A percentile compares a stretch with the other conserved stretches of the same genome.
These are phyloP conservation scores for Russula compacta DNA, from an alignment of 768 basidiomycete species.

Conservation along the genomic window DNA sequence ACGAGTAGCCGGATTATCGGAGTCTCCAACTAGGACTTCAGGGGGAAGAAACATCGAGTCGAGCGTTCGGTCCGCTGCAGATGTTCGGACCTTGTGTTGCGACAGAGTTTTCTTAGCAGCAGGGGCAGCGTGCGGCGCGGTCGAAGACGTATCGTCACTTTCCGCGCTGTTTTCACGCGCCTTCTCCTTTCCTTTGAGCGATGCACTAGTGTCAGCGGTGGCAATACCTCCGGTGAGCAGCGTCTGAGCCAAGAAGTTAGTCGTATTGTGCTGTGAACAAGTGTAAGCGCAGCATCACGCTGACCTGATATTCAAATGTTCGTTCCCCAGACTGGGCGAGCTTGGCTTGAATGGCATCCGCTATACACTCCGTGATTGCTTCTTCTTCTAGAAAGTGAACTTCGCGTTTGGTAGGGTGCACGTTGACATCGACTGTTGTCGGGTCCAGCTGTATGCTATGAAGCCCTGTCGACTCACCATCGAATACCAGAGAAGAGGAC, in stretches of 20 bases:
- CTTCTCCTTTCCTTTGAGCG: conserved; percentile 15
- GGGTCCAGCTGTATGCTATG: conserved; percentile 75
- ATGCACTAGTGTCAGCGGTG: neutral
- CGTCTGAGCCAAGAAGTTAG: conserved; percentile 34
- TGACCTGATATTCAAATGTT: conserved; percentile 65
- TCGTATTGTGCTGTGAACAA: neutral
- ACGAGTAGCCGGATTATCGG: neutral
- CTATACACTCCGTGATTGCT: conserved; percentile 65
- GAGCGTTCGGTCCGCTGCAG: conserved; percentile 76
- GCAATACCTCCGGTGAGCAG: conserved; percentile 44
- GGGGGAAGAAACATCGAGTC: conserved; percentile 87
- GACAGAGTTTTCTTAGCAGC: conserved; percentile 48
- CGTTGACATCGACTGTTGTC: conserved; percentile 88
- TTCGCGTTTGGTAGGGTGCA: conserved; percentile 96
- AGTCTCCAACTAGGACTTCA: conserved; percentile 33
- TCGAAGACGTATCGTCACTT: conserved; percentile 1
- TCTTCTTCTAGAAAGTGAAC: conserved; percentile 94
- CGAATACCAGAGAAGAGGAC: neutral
- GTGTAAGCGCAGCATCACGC: neutral
- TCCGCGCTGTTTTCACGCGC: conserved; percentile 1
- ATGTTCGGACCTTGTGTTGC: conserved; percentile 89
- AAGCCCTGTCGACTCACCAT: neutral
- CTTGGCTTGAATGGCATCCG: conserved; percentile 67
- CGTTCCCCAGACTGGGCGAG: conserved; percentile 29
- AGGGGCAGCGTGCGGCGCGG: neutral